These are phyloP conservation scores for Mycosphaerella sp. DNA, from an alignment of 2,329 filamentous ascomycete species.

Conservation along the genomic window DNA sequence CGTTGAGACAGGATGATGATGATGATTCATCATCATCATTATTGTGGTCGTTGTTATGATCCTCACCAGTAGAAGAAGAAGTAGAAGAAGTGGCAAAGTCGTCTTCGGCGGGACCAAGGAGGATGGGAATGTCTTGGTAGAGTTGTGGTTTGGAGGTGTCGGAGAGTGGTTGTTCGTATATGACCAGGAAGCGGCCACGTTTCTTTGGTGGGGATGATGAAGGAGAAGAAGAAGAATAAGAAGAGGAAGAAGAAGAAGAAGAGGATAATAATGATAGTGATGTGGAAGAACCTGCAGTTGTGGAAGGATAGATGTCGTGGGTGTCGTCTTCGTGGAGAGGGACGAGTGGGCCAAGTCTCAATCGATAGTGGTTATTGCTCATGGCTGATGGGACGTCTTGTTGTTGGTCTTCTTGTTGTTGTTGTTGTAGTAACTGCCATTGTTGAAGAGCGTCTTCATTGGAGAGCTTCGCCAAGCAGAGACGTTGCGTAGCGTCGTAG, in stretches of 20 bases:
- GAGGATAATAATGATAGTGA: no score
- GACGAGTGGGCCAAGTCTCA: constrained; percentile 4
- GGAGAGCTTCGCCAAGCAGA: constrained; percentile 8
- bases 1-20: background rate
- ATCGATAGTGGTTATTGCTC: background rate
- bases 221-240: no score
- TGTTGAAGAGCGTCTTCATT: background rate
- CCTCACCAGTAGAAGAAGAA: no score
- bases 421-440: constrained; percentile 1
- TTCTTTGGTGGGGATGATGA: background rate
- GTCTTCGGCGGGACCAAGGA: background rate
- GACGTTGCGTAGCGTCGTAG: background rate
- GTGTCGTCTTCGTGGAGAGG: background rate
- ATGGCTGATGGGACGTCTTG: background rate
- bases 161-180: constrained; percentile 10
- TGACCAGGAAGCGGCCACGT: constrained; percentile 4
- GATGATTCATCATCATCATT: no score
- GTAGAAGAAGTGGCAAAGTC: background rate
- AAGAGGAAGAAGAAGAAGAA: no score
- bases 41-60: no score
- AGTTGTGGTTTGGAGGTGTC: constrained; percentile 1
- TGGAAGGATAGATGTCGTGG: background rate
- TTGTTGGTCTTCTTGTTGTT: background rate
- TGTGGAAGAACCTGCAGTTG: background rate
- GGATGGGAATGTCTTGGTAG: constrained; percentile 5